phyloP scores from a whole-genome alignment of 225 moss, liverwort and hornwort genomes.

The Thuidium tamariscinum region DNA sequence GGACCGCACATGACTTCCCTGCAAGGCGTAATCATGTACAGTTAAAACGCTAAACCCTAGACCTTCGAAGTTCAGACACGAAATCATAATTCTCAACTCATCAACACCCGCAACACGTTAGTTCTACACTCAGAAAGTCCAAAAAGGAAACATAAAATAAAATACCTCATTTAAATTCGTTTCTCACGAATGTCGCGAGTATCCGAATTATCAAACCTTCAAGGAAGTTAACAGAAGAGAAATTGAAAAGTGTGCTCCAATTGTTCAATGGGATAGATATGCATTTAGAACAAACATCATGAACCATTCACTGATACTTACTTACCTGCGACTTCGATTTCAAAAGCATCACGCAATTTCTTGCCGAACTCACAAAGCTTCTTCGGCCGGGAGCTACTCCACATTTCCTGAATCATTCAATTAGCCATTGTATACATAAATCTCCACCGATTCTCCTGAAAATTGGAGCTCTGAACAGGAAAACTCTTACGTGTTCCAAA shows the following conservation, averaged over 20 bases:
- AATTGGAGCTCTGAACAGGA: background rate
- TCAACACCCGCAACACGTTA: background rate
- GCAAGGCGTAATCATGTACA: conserved; percentile 8
- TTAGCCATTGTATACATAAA: background rate
- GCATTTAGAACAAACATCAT: background rate
- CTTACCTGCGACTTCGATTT: background rate
- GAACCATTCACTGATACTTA: background rate
- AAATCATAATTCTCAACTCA: background rate
- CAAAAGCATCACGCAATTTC: background rate
- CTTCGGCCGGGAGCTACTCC: background rate
- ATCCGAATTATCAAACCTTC: background rate
- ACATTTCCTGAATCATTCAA: background rate
- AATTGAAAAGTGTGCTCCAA: background rate
- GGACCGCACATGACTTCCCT: background rate
- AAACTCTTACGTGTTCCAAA: background rate
- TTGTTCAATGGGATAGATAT: background rate
- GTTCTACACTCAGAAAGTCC: background rate
- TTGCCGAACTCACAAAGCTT: background rate
- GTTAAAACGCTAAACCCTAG: background rate
- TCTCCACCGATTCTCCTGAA: background rate
- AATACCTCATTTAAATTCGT: background rate
- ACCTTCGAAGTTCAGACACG: background rate
- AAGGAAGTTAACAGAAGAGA: background rate
- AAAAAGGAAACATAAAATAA: background rate
- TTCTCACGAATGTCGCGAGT: background rate